Conservation (phyloP, 2,329 filamentous ascomycete genomes). For the Leptodontidium sp. region DNA sequence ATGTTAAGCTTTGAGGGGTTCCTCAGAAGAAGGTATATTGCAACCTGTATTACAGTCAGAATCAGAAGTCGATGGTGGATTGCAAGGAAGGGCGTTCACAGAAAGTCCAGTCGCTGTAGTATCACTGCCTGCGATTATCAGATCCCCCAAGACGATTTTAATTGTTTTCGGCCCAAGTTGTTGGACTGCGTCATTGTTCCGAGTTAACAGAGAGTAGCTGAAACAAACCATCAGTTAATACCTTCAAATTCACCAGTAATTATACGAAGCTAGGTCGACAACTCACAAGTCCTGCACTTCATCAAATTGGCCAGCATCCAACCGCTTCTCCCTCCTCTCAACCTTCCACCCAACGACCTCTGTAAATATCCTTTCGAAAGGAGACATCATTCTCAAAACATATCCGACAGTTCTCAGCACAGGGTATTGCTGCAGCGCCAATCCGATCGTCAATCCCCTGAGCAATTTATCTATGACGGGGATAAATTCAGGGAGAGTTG, state of each 20-base stretch:
- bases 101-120: constrained; percentile 29
- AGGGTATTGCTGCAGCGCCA: background rate
- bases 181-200: constrained; percentile 25
- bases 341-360: background rate
- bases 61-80: background rate
- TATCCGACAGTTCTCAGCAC: background rate
- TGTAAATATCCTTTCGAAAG: background rate
- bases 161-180: constrained; percentile 21
- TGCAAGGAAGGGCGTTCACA: constrained; percentile 33
- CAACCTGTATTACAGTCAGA: background rate
- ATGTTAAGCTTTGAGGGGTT: constrained; percentile 20
- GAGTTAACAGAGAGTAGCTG: constrained; percentile 17
- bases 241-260: background rate
- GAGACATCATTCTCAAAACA: background rate
- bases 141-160: constrained; percentile 10
- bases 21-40: constrained; percentile 16
- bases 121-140: constrained; percentile 33
- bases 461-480: constrained; percentile 1
- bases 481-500: background rate
- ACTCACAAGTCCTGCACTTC: background rate
- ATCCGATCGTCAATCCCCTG: constrained; percentile 4
- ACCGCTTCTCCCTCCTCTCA: background rate
- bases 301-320: background rate
- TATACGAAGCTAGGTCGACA: background rate
- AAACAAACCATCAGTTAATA: background rate